Evolutionary conservation across 163 green algal species (phyloP).

Genomic region (Scenedesmus sp.): DNA sequence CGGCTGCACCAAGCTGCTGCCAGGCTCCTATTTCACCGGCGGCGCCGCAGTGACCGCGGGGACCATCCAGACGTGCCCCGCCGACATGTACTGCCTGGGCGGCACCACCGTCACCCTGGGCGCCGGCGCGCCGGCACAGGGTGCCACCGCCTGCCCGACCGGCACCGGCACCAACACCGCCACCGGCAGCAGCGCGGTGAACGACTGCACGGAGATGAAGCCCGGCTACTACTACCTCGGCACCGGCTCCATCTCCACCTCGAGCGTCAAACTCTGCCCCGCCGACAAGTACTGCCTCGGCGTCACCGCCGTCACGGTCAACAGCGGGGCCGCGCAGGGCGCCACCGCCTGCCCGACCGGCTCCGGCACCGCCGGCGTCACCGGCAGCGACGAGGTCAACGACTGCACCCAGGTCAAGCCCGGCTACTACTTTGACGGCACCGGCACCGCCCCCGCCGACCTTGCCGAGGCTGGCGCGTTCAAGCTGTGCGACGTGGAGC

Average conservation of each 20-base stretch:
- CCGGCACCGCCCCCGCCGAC: neutral
- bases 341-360: neutral
- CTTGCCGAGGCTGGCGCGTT: too few relatives aligned
- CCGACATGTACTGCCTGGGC: neutral
- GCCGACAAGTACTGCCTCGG: neutral
- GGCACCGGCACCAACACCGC: too few relatives aligned
- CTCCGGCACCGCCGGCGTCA: neutral
- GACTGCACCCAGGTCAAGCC: neutral
- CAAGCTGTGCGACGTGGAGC: neutral
- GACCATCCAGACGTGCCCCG: neutral
- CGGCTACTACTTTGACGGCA: neutral
- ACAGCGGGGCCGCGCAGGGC: neutral
- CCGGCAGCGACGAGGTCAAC: neutral
- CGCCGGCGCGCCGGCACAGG: neutral
- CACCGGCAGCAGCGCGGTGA: neutral
- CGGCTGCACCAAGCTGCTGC: neutral
- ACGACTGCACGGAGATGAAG: neutral
- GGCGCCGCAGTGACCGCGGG: neutral
- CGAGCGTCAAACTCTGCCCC: neutral
- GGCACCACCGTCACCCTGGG: neutral
- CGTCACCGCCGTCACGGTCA: neutral
- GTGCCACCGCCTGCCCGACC: neutral
- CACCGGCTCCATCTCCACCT: neutral
- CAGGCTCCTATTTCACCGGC: constrained; percentile 3
- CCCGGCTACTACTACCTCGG: neutral